A percentile compares a stretch with the other conserved stretches of the same genome.
Evolutionary conservation across 176 grass and related monocot species (phyloP).

Genomic region (Elymus sibiricus): DNA sequence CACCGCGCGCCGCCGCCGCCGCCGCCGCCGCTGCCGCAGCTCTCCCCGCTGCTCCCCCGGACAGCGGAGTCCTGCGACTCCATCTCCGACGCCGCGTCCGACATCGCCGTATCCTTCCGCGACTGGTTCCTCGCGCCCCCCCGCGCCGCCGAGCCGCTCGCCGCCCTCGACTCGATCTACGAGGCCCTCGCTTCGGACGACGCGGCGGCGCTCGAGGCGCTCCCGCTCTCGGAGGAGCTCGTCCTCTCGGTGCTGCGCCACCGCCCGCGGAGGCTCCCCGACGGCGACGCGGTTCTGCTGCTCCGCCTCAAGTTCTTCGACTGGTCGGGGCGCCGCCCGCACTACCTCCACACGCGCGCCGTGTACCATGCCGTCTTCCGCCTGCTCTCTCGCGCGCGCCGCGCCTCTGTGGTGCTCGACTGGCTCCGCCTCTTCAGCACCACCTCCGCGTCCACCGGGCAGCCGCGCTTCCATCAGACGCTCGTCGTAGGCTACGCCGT

Average conservation of each 20-base stretch:
- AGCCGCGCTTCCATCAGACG: conserved; percentile 71
- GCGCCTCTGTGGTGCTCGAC: conserved; percentile 52
- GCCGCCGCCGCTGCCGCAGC: conserved; percentile 13
- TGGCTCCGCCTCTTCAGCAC: conserved; percentile 88
- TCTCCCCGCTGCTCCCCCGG: conserved; percentile 22
- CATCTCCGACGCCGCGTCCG: conserved; percentile 15
- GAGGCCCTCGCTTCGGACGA: conserved; percentile 48
- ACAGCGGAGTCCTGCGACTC: background rate
- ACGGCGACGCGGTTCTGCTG: conserved; percentile 41
- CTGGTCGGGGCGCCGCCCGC: conserved; percentile 58
- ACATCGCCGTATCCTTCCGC: conserved; percentile 51
- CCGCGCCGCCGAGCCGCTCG: background rate
- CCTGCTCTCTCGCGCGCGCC: conserved; percentile 45
- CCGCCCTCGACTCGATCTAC: conserved; percentile 75
- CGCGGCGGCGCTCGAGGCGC: conserved; percentile 37
- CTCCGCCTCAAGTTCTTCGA: conserved; percentile 88
- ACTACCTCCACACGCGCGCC: conserved; percentile 61
- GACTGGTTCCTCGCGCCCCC: conserved; percentile 56
- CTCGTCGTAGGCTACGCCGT: conserved; percentile 78
- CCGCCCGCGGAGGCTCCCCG: conserved; percentile 26
- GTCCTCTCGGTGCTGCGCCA: conserved; percentile 54
- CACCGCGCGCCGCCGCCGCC: background rate
- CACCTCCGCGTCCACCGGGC: background rate
- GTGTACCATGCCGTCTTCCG: conserved; percentile 66
- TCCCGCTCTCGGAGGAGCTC: conserved; percentile 56